Base-by-base conservation (phyloP, 2,329 filamentous ascomycete species). In the Trichoderma lentiforme region DNA sequence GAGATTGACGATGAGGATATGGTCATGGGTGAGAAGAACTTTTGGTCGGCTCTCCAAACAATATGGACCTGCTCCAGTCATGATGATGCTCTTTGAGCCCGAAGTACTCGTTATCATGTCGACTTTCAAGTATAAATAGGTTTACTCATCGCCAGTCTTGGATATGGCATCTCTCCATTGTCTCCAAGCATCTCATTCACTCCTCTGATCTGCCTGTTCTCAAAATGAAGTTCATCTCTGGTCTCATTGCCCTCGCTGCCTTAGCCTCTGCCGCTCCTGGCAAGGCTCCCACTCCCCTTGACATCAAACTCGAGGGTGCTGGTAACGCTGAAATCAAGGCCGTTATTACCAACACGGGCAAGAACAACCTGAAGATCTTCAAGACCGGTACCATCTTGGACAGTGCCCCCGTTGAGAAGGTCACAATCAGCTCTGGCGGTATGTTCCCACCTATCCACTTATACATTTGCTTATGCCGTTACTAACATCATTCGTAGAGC, bases 261-360 rank as follows among this genome's bases (percentile, higher is more conserved):
- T 64, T 82, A 71, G 82, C 79, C 61, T 79, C 78, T 67, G 82
- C 81, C 72, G 77, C 79, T 51, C 80, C 81, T 43, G 78, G 61
- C 73, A 83, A 80, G 77, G 84, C 76, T 76, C 82, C 76, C 76
- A 81, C 73, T 3, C 82, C 83, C 69, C 78, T 86, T 64, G 79
- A 83, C 24, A 83, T 86, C 73, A 80, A 84, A 76, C 82, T 88
- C 71, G 80, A 85, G 77, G 80, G 84, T 75, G 78, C 83, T 26
- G 84, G 84, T 72, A 88, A 88, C 80, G 84, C 86, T n/a, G 82
- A 81, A 69, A 82, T 89, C 74, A 87, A 86, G 80, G 85, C 86
- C 34, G 79, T 81, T 60, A 81, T 89, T 72, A 87, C 84, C 74
- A 89, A 89, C 82, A 86, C 81, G 36, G 87, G 86, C 60, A 80